These are phyloP conservation scores for Hericium rajendrae DNA, from an alignment of 768 basidiomycete genomes.

Conservation along the genomic window DNA sequence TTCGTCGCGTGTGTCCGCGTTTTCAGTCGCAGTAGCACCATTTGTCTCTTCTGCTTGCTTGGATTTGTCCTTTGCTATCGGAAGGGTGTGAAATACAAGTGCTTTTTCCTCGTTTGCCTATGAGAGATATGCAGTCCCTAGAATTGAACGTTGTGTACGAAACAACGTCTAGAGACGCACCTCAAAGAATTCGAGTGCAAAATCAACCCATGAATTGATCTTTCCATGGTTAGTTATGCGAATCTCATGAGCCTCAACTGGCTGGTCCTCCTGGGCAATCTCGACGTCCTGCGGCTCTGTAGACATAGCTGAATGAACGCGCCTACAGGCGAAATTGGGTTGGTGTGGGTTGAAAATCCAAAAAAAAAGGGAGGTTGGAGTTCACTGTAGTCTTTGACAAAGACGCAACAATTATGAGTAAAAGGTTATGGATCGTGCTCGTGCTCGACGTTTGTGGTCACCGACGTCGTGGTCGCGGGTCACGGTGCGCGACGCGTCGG, in stretches of 20 bases:
- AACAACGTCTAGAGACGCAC: constrained; percentile 23
- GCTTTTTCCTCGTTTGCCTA: neutral
- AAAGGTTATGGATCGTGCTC: too few relatives aligned
- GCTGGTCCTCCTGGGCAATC: too few relatives aligned
- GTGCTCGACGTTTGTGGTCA: too few relatives aligned
- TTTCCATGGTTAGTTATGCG: constrained; percentile 51
- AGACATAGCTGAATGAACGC: too few relatives aligned
- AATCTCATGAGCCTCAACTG: constrained; percentile 22
- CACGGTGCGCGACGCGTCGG: too few relatives aligned
- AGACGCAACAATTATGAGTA: too few relatives aligned
- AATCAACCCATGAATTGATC: constrained; percentile 40
- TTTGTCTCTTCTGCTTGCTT: neutral
- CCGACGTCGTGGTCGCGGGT: too few relatives aligned
- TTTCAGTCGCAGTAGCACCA: neutral
- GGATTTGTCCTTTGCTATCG: neutral
- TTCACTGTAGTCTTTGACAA: too few relatives aligned
- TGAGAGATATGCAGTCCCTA: neutral
- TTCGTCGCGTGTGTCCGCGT: neutral
- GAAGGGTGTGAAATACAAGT: neutral
- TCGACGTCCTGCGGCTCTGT: too few relatives aligned
- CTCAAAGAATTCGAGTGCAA: constrained; percentile 44
- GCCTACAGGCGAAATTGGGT: too few relatives aligned
- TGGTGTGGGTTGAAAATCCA: too few relatives aligned
- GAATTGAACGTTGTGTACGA: neutral
- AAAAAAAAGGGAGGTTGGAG: too few relatives aligned